Evolutionary conservation across 2,329 filamentous ascomycete genomes (phyloP).

Genomic region (Cladophialophora immunda): DNA sequence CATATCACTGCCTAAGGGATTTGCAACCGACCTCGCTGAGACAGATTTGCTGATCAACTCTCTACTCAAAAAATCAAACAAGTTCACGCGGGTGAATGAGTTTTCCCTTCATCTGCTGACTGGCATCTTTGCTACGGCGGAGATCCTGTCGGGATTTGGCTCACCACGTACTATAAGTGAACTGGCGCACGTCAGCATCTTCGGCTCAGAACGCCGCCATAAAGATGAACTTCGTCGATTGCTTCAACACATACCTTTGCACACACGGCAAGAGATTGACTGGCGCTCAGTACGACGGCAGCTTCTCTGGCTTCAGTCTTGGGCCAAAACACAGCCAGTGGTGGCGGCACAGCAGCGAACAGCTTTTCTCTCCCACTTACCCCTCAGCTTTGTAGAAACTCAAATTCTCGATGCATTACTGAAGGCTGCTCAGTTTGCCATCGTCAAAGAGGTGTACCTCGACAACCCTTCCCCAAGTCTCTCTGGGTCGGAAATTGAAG

Average conservation of each 20-base stretch:
- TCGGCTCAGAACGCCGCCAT: slow-evolving; percentile 62
- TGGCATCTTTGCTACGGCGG: slow-evolving; percentile 52
- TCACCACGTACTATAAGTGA: slow-evolving; percentile 48
- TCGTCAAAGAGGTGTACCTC: slow-evolving; percentile 53
- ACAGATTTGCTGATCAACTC: slow-evolving; percentile 53
- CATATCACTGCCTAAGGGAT: slow-evolving; percentile 38
- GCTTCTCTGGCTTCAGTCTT: slow-evolving; percentile 69
- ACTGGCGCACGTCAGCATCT: slow-evolving; percentile 61
- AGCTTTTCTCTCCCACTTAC: slow-evolving; percentile 37
- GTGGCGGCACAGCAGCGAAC: slow-evolving; percentile 34
- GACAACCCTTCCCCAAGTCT: slow-evolving; percentile 48
- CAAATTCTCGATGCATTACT: slow-evolving; percentile 67
- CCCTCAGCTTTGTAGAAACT: slow-evolving; percentile 53
- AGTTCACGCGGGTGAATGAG: slow-evolving; percentile 51
- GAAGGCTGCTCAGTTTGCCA: slow-evolving; percentile 54
- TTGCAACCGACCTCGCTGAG: slow-evolving; percentile 48
- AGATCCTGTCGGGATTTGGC: slow-evolving; percentile 51
- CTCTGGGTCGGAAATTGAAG: slow-evolving; percentile 58
- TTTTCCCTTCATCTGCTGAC: slow-evolving; percentile 52
- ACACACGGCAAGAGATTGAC: slow-evolving; percentile 55
- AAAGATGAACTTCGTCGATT: slow-evolving; percentile 61
- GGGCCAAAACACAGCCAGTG: slow-evolving; percentile 54
- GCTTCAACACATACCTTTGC: slow-evolving; percentile 56
- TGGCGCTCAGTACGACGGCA: slow-evolving; percentile 60
- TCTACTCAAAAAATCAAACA: slow-evolving; percentile 50